Base-by-base conservation (phyloP, 2,329 filamentous ascomycete species). In the Torrubiella hemipterigena region DNA sequence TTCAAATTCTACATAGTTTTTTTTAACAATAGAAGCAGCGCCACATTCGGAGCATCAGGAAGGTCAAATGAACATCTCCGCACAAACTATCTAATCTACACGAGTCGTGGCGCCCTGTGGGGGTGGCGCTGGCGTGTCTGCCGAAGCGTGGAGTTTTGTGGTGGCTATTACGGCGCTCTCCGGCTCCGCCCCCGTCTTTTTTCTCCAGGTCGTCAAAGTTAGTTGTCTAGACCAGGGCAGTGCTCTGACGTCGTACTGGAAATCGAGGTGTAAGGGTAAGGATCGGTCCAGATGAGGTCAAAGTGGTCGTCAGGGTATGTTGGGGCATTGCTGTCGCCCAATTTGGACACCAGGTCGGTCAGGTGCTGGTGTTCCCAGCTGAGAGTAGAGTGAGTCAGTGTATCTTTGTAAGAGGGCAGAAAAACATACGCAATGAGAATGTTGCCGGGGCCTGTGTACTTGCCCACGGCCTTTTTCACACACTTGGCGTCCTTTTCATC, bases 321-420 rank as follows among this genome's bases (percentile, higher is more conserved):
- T 2, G 63, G 60, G 1, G 64, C 59, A 40, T 67, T 42, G 6
- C 58, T 44, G 32, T 61, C 66, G 1, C 73, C 73, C 13, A 78
- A 46, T n/a, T 54, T 50, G 38, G 66, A 41, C 2, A 59, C 64
- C 40, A 77, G 67, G 37, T 69, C 56, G 20, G 56, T 61, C 29
- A 77, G 47, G n/a, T 54, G 51, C 31, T 61, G 54, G 45, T 77
- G 73, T 42, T 76, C 65, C 72, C 72, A 77, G 53, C 70, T 65
- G 18, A 20, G 15, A 5, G 15, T 21, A 27, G 17, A 11, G 17
- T 13, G 2, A 22, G 5, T 15, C 16, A 35, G 27, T 33, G 30
- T 12, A 22, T 10, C 11, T 8, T 23, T 10, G 9, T n/a, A 3
- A 8, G 4, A 16, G 4, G 29, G 8, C 8, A 6, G n/a, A 3